Evolutionary conservation across 345 rosid species (phyloP).

Genomic region (Psidium friedrichsthalianum): DNA sequence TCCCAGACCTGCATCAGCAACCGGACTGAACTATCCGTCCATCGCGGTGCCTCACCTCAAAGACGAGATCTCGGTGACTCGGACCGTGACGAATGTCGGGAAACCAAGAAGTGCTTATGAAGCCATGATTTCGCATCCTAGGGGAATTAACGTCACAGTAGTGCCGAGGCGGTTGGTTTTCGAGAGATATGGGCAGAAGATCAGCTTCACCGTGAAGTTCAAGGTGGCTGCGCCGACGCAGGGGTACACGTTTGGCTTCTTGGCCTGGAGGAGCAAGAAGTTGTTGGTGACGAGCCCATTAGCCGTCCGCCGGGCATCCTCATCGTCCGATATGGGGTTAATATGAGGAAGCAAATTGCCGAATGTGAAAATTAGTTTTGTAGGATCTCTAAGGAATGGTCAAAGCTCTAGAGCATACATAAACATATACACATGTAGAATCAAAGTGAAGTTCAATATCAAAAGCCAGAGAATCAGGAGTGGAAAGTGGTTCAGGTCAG

Average conservation of each 20-base stretch:
- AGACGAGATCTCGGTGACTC: constrained; percentile 21
- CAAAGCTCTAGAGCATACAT: background rate
- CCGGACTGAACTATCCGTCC: constrained; percentile 39
- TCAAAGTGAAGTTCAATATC: background rate
- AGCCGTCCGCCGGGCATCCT: constrained; percentile 21
- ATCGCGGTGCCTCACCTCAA: constrained; percentile 31
- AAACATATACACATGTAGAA: background rate
- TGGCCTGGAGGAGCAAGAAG: constrained; percentile 34
- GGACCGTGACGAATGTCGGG: constrained; percentile 41
- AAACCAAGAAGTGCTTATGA: constrained; percentile 20
- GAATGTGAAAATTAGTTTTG: background rate
- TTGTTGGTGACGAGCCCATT: constrained; percentile 28
- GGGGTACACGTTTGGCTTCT: constrained; percentile 34
- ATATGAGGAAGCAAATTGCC: constrained; percentile 2
- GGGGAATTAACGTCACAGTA: constrained; percentile 30
- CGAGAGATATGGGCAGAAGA: constrained; percentile 30
- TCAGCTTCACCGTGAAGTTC: constrained; percentile 30
- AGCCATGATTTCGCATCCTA: constrained; percentile 27
- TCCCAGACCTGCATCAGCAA: constrained; percentile 16
- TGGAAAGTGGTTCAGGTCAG: too few relatives aligned
- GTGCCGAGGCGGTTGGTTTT: constrained; percentile 23
- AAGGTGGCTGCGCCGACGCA: constrained; percentile 23
- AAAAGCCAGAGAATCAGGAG: background rate
- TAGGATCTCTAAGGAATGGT: background rate
- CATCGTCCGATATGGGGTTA: constrained; percentile 13